These are phyloP conservation scores for Talaromyces piceae DNA, from an alignment of 2,329 filamentous ascomycete species.

Conservation along the genomic window DNA sequence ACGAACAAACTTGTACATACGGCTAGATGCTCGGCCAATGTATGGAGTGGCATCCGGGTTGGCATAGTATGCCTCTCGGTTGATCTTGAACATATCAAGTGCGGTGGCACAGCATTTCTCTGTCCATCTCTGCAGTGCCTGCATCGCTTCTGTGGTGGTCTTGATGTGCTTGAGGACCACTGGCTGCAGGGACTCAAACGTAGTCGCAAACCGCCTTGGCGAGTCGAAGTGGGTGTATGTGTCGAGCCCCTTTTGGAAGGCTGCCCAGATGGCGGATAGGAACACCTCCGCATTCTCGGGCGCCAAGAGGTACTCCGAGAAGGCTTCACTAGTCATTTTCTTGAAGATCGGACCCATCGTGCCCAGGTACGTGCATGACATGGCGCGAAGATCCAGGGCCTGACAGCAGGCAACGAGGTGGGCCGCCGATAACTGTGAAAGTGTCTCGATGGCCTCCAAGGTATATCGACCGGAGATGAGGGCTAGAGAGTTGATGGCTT, in stretches of 20 bases:
- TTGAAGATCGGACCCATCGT: neutral
- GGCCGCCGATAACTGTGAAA: neutral
- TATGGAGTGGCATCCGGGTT: neutral
- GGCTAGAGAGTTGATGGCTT: conserved; percentile 52
- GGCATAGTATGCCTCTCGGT: conserved; percentile 1
- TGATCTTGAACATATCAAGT: neutral
- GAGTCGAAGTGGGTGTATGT: neutral
- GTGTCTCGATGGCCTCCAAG: neutral
- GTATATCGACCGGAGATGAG: conserved; percentile 3
- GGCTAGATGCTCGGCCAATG: neutral
- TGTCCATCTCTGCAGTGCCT: neutral
- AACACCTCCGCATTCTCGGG: neutral
- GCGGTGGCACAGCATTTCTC: neutral
- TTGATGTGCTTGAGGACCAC: neutral
- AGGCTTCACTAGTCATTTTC: neutral
- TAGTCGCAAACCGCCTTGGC: neutral
- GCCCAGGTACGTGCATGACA: neutral
- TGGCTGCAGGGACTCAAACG: neutral
- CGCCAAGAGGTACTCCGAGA: neutral
- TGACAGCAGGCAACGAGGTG: neutral
- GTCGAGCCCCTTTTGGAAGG: neutral
- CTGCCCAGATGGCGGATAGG: neutral
- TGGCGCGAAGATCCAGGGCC: neutral
- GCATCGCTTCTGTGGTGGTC: neutral
- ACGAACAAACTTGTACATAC: neutral